Conservation (phyloP, 108 stramenopile species). For the Skeletonema costatum region DNA sequence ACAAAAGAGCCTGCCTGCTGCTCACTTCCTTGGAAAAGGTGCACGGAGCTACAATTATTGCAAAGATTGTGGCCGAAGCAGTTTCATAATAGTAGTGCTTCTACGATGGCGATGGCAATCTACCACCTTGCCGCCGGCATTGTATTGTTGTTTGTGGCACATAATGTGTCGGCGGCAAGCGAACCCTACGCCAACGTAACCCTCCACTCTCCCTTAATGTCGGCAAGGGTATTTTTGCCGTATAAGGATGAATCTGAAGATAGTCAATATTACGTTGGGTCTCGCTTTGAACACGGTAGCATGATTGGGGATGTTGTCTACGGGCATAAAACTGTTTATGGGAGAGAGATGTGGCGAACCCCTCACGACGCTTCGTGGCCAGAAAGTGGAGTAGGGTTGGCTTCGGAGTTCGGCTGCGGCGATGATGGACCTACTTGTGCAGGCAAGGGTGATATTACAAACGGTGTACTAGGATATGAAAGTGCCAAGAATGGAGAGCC, state of each 20-base stretch:
- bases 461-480: slow-evolving; percentile 80
- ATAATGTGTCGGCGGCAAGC: background rate
- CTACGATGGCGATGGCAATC: background rate
- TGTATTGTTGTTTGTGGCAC: background rate
- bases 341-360: slow-evolving; percentile 59
- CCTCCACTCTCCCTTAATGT: slow-evolving; percentile 51
- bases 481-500: slow-evolving; percentile 68
- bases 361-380: slow-evolving; percentile 82
- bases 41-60: background rate
- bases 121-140: background rate
- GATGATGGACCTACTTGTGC: slow-evolving; percentile 74
- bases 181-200: slow-evolving; percentile 54
- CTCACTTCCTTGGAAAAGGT: background rate
- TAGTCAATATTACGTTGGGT: slow-evolving; percentile 53
- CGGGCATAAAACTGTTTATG: slow-evolving; percentile 55
- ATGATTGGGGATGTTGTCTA: slow-evolving; percentile 75
- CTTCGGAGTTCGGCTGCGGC: slow-evolving; percentile 84
- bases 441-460: slow-evolving; percentile 68
- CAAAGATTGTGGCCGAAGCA: background rate
- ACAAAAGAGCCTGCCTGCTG: background rate
- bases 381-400: slow-evolving; percentile 79
- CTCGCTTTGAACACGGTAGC: slow-evolving; percentile 78
- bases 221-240: slow-evolving; percentile 55
- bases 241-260: slow-evolving; percentile 29
- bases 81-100: background rate